These are phyloP conservation scores for Pseudomonodictys pantanalensis DNA, from an alignment of 495 filamentous ascomycete species.

Conservation along the genomic window DNA sequence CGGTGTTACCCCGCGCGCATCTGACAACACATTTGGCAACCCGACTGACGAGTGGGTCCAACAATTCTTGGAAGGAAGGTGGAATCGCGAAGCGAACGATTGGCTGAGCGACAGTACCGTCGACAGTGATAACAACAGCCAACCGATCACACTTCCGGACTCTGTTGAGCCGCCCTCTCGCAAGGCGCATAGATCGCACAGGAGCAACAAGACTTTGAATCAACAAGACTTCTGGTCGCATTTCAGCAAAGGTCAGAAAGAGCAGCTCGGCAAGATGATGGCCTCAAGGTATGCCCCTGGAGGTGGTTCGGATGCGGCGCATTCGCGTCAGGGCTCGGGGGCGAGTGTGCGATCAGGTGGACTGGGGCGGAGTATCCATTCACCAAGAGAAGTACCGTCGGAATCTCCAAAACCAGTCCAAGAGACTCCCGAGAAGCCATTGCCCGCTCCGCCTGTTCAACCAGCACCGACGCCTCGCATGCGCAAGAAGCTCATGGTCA, in stretches of 20 bases:
- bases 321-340: constrained; percentile 22
- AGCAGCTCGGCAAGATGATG: constrained; percentile 37
- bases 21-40: constrained; percentile 1
- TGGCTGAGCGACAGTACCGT: constrained; percentile 37
- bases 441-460: not conserved
- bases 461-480: constrained; percentile 23
- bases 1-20: constrained; percentile 16
- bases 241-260: constrained; percentile 30
- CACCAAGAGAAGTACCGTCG: constrained; percentile 1
- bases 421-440: constrained; percentile 11
- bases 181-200: constrained; percentile 35
- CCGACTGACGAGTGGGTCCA: constrained; percentile 37
- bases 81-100: constrained; percentile 28
- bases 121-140: constrained; percentile 19
- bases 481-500: constrained; percentile 38
- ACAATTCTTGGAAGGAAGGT: constrained; percentile 34
- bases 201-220: constrained; percentile 40
- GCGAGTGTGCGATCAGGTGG: constrained; percentile 10
- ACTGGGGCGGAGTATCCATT: constrained; percentile 9
- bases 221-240: constrained; percentile 41
- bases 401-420: constrained; percentile 6
- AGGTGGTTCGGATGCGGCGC: constrained; percentile 18
- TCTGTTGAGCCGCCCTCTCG: not conserved
- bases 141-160: not conserved
- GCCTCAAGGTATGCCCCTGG: constrained; percentile 33